Conservation (phyloP, 176 grass and related monocot genomes). For the barley (Hordeum vulgare) region DNA sequence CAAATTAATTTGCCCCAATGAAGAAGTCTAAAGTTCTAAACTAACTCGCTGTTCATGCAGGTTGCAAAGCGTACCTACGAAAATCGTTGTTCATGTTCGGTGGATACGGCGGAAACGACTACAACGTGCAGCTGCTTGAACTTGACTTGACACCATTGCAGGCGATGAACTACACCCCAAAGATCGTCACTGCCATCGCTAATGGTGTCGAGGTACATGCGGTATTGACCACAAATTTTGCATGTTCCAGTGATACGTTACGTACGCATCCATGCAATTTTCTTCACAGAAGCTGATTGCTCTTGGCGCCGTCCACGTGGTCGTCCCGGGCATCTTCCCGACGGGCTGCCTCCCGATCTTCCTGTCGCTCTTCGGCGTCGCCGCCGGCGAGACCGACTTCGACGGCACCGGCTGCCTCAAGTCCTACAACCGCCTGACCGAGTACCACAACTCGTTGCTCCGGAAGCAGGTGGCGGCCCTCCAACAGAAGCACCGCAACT, state of each 20-base stretch:
- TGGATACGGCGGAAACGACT: constrained; percentile 51
- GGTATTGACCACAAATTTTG: too few species aligned
- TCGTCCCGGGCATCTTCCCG: constrained; percentile 31
- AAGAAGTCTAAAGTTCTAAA: not conserved
- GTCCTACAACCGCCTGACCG: constrained; percentile 22
- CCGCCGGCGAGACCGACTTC: not conserved
- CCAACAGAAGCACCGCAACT: not conserved
- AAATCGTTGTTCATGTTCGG: constrained; percentile 39
- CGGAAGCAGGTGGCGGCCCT: not conserved
- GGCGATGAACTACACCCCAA: constrained; percentile 3
- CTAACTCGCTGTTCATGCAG: not conserved
- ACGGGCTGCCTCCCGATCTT: constrained; percentile 38
- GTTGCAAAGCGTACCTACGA: constrained; percentile 22
- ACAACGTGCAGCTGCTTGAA: constrained; percentile 28
- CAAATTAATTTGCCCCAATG: not conserved
- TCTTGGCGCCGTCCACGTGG: constrained; percentile 24
- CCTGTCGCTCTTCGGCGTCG: not conserved
- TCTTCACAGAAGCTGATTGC: not conserved
- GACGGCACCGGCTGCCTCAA: constrained; percentile 27
- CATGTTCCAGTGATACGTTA: not conserved
- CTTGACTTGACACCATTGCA: not conserved
- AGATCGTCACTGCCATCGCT: constrained; percentile 15
- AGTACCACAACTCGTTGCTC: constrained; percentile 33
- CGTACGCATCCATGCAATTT: not conserved
- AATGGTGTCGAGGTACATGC: constrained; percentile 25